Conservation (phyloP, 1,284 basidiomycete species). For the Apiotrichum sp. region DNA sequence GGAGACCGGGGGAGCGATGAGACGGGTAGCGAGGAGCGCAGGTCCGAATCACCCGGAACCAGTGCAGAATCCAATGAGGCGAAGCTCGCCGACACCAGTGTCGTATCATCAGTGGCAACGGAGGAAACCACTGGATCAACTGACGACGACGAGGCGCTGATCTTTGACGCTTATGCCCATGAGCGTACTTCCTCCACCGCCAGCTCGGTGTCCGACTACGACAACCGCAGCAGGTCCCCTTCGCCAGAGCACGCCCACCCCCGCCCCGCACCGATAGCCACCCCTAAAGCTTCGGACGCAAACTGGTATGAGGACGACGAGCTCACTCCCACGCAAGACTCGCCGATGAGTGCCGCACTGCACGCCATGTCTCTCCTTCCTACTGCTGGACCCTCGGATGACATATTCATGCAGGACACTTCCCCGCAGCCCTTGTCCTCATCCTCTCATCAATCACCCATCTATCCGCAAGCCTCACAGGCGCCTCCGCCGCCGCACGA, state of each 20-base stretch:
- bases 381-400: constrained; percentile 1
- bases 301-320: constrained; percentile 36
- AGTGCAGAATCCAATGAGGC: constrained; percentile 9
- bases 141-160: constrained; percentile 59
- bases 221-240: constrained; percentile 39
- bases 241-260: constrained; percentile 27
- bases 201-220: constrained; percentile 47
- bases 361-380: constrained; percentile 11
- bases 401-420: constrained; percentile 4
- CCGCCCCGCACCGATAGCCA: constrained; percentile 15
- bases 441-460: no score
- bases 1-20: constrained; percentile 19
- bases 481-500: constrained; percentile 5
- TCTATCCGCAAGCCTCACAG: no score
- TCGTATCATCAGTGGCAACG: not conserved
- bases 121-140: no score
- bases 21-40: constrained; percentile 12
- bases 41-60: constrained; percentile 20
- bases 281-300: constrained; percentile 13
- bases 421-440: no score
- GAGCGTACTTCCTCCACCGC: constrained; percentile 17
- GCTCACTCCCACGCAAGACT: constrained; percentile 42
- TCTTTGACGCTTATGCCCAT: constrained; percentile 71
- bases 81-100: not conserved
- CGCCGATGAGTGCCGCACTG: constrained; percentile 15